phyloP scores from a whole-genome alignment of 345 rosid genomes.

The Brassica napus region Da-Ae NC_063448.1:10760001-10760500 shows the following conservation, averaged over 20 bases:
- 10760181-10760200: background rate
- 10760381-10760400: constrained; percentile 23
- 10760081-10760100: background rate
- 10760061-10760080: background rate
- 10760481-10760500: constrained; percentile 30
- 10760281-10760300: background rate
- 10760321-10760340: constrained; percentile 32
- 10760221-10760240: background rate
- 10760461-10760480: constrained; percentile 39
- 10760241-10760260: background rate
- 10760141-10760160: background rate
- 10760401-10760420: constrained; percentile 45
- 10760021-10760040: background rate
- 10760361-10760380: constrained; percentile 36
- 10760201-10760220: background rate
- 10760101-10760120: background rate
- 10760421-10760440: constrained; percentile 45
- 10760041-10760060: background rate
- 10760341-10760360: constrained; percentile 19
- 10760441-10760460: constrained; percentile 39
- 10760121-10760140: background rate
- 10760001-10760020: background rate
- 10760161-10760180: background rate
- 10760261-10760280: background rate
- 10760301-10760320: background rate